Conservation (phyloP, 257 asterid species). For the Fraxinus quadrangulata region DNA sequence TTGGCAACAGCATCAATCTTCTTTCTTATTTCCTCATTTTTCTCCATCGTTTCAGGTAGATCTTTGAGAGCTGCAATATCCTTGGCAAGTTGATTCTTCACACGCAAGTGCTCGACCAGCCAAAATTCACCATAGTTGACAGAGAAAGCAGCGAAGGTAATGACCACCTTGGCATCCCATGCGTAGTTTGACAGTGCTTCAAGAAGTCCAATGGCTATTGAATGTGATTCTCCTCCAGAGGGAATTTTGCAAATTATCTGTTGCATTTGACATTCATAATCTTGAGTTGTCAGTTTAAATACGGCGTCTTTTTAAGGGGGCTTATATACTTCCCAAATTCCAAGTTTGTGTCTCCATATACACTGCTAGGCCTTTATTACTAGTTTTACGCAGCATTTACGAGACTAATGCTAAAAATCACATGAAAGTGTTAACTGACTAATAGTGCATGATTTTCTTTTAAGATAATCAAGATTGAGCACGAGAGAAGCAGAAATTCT, state of each 20-base stretch:
- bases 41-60: constrained; percentile 37
- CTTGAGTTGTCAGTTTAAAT: background rate
- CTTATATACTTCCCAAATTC: background rate
- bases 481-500: background rate
- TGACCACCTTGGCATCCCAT: constrained; percentile 67
- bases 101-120: constrained; percentile 55
- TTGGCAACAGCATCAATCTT: constrained; percentile 42
- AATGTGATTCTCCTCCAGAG: constrained; percentile 49
- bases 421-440: background rate
- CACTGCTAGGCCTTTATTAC: background rate
- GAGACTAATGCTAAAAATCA: background rate
- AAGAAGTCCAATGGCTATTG: constrained; percentile 50
- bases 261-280: background rate
- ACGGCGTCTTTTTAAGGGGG: background rate
- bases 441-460: background rate
- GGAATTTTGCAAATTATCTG: constrained; percentile 57
- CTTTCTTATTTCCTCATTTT: constrained; percentile 33
- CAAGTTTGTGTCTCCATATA: background rate
- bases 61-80: constrained; percentile 59
- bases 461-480: background rate
- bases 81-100: constrained; percentile 44
- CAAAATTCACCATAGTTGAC: constrained; percentile 71
- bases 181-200: constrained; percentile 41
- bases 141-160: constrained; percentile 55
- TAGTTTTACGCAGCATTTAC: background rate